Conservation (phyloP, 83 land plant genomes). For the Picea mariana region DNA sequence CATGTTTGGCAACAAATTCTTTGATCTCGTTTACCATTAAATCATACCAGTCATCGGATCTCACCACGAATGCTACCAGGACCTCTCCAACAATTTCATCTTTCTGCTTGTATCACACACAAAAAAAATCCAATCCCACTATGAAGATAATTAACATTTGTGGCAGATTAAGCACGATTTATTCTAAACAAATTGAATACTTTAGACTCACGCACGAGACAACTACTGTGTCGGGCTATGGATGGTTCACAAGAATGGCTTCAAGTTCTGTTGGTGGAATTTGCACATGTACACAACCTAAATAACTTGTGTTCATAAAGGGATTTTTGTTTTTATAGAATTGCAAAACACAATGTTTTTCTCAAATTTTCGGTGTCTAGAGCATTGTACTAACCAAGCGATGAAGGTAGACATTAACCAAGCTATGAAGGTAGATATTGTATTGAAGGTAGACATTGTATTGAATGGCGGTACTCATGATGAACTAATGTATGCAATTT, state of each 20-base stretch:
- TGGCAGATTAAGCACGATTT: no score
- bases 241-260: conserved; percentile 60
- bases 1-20: conserved; percentile 71
- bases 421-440: no score
- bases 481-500: no score
- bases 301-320: neutral
- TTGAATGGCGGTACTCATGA: no score
- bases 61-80: conserved; percentile 79
- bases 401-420: no score
- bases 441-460: no score
- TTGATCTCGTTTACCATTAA: conserved; percentile 75
- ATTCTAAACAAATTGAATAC: neutral
- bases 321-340: no score
- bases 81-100: conserved; percentile 81
- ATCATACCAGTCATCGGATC: conserved; percentile 26
- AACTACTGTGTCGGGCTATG: conserved; percentile 64
- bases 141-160: no score
- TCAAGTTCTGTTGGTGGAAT: conserved; percentile 93
- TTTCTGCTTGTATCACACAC: conserved; percentile 36
- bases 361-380: no score
- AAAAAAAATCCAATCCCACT: no score
- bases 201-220: conserved; percentile 74
- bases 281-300: conserved; percentile 7
- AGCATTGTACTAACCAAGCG: no score
- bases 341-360: no score